Base-by-base conservation (phyloP, 2,329 filamentous ascomycete genomes). In the Verticillium nonalfalfae region DNA sequence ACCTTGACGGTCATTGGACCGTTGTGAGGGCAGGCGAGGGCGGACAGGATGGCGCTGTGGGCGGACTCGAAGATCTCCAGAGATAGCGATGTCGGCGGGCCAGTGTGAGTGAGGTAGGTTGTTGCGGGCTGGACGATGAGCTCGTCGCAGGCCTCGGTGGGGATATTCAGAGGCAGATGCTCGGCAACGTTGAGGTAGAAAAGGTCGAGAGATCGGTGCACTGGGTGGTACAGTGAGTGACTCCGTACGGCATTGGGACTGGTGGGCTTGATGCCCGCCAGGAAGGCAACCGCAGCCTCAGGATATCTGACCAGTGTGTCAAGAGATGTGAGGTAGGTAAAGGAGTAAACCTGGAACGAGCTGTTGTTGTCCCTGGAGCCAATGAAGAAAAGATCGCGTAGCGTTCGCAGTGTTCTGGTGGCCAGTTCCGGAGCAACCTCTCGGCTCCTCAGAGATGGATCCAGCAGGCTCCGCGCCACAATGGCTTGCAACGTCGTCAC, bases 181-280 rank as follows among this genome's bases (percentile, higher is more conserved):
- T 97, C 93, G 2, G 90, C 88, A 0, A 89, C 85, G 70, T 96
- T 95, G 64, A 97, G 83, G 75, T 96, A 96, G 77, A 91, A 97
- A 15, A 96, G 83, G 70, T 95, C 90, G n/a, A 94, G 78, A 18
- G 84, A 88, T 61, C 90, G 83, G 66, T 91, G 85, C 1, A 78
- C 59, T 70, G 71, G 33, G 66, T 70, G 68, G 69, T 9, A 66
- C 50, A n/a, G 62, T 5, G 89, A 86, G 65, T 89, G 84, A 6
- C 77, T 75, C 0, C 89, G 84, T 36, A 90, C 85, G 45, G 79
- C 74, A 50, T 83, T 81, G 18, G 85, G 61, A 63, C 75, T 68
- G 33, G 71, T 65, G 1, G 78, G 76, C 3, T 82, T 81, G 58
- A 89, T 88, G 21, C 84, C 82, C 63, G 80, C 78, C 31, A 96